Evolutionary conservation across 2,329 filamentous ascomycete species (phyloP).

Genomic region (Colletotrichum sidae): DNA sequence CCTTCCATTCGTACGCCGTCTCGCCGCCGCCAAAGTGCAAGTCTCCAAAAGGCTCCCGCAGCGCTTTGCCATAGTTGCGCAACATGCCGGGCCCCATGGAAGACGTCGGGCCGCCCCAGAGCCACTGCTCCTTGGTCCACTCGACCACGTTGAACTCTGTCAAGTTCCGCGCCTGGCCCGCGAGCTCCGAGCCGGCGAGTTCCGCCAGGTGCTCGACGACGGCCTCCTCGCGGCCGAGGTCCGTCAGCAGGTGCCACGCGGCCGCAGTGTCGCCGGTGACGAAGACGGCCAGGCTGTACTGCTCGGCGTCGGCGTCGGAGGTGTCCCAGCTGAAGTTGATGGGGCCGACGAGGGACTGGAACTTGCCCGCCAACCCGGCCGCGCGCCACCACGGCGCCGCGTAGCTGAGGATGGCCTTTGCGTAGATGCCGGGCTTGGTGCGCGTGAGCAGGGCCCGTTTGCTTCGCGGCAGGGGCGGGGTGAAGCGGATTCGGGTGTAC

Average conservation of each 20-base stretch:
- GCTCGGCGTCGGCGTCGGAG: constrained; percentile 37
- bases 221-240: constrained; percentile 26
- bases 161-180: constrained; percentile 23
- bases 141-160: constrained; percentile 36
- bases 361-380: constrained; percentile 53
- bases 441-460: constrained; percentile 44
- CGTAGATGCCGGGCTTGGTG: constrained; percentile 49
- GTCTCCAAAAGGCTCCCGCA: constrained; percentile 46
- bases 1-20: constrained; percentile 42
- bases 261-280: constrained; percentile 46
- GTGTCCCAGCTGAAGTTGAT: constrained; percentile 45
- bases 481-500: constrained; percentile 40
- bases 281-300: constrained; percentile 47
- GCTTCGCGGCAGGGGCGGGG: constrained; percentile 43
- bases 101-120: constrained; percentile 36
- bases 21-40: constrained; percentile 45
- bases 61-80: constrained; percentile 16
- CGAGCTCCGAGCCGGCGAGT: constrained; percentile 34
- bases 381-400: constrained; percentile 58
- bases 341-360: constrained; percentile 48
- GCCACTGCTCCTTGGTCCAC: constrained; percentile 39
- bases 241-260: constrained; percentile 41
- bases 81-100: constrained; percentile 30
- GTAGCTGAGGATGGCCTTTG: constrained; percentile 55
- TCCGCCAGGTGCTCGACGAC: constrained; percentile 38